Conservation (phyloP, 2,329 filamentous ascomycete genomes). For the Gnomoniopsis sp. region DNA sequence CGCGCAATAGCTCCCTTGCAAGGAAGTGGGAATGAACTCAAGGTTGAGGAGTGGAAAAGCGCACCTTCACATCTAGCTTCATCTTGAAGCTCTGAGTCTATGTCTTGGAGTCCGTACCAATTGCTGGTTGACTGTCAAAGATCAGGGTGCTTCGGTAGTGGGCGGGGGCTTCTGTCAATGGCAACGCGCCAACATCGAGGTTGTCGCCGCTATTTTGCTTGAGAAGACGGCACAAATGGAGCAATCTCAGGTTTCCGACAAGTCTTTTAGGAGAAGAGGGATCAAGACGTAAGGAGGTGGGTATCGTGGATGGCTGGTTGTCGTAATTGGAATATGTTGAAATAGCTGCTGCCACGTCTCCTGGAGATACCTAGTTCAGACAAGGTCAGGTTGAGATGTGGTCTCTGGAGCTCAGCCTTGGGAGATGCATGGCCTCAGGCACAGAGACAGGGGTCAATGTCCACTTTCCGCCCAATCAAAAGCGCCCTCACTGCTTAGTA, state of each 20-base stretch:
- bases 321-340: not conserved
- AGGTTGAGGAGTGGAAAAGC: not conserved
- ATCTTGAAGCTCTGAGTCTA: slow-evolving; percentile 21
- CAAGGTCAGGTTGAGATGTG: slow-evolving; percentile 16
- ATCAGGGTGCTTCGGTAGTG: slow-evolving; percentile 3
- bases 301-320: slow-evolving; percentile 1
- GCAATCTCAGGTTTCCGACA: not conserved
- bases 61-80: slow-evolving; percentile 25
- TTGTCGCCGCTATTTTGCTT: not conserved
- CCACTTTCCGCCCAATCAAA: not conserved
- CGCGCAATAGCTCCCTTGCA: not conserved
- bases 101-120: not conserved
- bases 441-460: not conserved
- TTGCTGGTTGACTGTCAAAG: not conserved
- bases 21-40: not conserved
- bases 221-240: not conserved
- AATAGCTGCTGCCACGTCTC: slow-evolving; percentile 14
- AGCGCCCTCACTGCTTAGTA: not conserved
- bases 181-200: slow-evolving; percentile 12
- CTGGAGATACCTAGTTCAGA: slow-evolving; percentile 7
- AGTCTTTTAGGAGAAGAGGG: not conserved
- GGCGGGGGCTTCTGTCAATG: slow-evolving; percentile 1
- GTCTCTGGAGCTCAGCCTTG: slow-evolving; percentile 17
- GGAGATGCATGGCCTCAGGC: slow-evolving; percentile 14
- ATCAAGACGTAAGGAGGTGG: not conserved